Evolutionary conservation across 257 asterid species (phyloP).

Genomic region (Agastache rugosa): DNA sequence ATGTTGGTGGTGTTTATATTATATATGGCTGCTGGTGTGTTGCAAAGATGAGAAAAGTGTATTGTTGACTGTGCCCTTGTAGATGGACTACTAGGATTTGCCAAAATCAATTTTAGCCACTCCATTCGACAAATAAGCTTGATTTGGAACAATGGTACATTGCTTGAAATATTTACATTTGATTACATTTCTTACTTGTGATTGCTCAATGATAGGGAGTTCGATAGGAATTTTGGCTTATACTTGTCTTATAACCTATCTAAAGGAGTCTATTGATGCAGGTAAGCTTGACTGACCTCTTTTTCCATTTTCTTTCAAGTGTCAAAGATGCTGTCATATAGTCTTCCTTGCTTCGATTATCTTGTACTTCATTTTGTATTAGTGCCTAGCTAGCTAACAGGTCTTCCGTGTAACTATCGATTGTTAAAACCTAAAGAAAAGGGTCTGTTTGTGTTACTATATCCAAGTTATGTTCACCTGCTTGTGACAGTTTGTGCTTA

Average conservation of each 20-base stretch:
- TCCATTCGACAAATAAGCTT: neutral
- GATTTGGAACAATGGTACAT: neutral
- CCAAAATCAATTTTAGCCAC: neutral
- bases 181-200: neutral
- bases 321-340: neutral
- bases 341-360: constrained; percentile 10
- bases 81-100: neutral
- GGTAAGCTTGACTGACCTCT: neutral
- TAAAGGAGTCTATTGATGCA: neutral
- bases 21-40: neutral
- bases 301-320: neutral
- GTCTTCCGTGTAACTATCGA: neutral
- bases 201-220: constrained; percentile 13
- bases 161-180: neutral
- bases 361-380: neutral
- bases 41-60: neutral
- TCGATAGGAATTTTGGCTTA: neutral
- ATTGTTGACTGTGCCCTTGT: neutral
- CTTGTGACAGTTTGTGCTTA: neutral
- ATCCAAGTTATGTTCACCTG: neutral
- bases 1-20: neutral
- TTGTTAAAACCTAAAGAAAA: neutral
- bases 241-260: neutral
- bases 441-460: neutral
- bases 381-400: neutral